Evolutionary conservation across 1,284 basidiomycete species (phyloP).

Genomic region (Fomitopsis schrenkii): DNA sequence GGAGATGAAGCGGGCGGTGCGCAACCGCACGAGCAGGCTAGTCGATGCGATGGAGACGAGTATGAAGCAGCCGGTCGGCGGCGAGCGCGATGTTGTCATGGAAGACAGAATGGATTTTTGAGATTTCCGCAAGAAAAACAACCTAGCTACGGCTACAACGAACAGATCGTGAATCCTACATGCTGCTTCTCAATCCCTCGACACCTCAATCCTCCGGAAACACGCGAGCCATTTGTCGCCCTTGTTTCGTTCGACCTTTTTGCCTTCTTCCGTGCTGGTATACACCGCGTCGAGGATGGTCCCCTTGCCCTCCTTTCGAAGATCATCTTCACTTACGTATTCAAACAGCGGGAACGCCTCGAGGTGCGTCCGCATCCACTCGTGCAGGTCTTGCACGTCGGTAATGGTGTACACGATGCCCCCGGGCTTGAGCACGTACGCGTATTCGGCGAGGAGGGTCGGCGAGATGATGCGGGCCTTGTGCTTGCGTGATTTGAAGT

Average conservation of each 20-base stretch:
- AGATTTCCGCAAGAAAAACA: neutral
- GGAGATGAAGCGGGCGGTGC: constrained; percentile 82
- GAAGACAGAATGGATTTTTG: constrained; percentile 14
- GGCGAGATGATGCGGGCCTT: constrained; percentile 98
- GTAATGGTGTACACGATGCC: constrained; percentile 98
- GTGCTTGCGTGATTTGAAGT: constrained; percentile 98
- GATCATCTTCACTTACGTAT: constrained; percentile 67
- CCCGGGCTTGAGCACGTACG: constrained; percentile 86
- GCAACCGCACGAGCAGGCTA: constrained; percentile 58
- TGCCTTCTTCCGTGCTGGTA: constrained; percentile 91
- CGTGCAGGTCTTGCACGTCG: constrained; percentile 90
- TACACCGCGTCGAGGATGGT: constrained; percentile 79
- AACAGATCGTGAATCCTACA: neutral
- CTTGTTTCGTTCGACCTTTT: constrained; percentile 91
- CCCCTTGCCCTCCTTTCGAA: constrained; percentile 70
- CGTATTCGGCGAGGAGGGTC: constrained; percentile 92
- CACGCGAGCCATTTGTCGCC: constrained; percentile 90
- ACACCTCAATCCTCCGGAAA: constrained; percentile 59
- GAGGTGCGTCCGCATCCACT: constrained; percentile 94
- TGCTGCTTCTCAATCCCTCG: constrained; percentile 6
- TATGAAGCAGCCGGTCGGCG: constrained; percentile 14
- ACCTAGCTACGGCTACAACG: neutral
- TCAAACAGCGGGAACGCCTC: constrained; percentile 86
- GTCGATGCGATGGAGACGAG: constrained; percentile 43
- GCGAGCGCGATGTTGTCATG: constrained; percentile 20